Conservation (phyloP, 108 stramenopile genomes). For the Asterionellopsis glacialis region DNA sequence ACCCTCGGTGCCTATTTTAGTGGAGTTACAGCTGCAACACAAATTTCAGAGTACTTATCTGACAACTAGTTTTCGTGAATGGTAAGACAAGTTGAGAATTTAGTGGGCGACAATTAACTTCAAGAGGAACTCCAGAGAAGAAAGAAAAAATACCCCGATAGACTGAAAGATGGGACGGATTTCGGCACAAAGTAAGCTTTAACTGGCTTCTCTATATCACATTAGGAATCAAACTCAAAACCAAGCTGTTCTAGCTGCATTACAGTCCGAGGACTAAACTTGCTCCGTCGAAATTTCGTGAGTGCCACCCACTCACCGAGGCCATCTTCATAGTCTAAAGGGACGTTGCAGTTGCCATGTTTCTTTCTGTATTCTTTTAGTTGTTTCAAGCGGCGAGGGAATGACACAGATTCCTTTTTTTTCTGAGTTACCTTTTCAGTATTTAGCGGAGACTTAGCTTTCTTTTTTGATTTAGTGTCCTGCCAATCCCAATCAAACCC, state of each 20-base stretch:
- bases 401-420: conserved; percentile 1
- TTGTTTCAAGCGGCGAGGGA: not conserved
- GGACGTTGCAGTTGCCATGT: conserved; percentile 31
- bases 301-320: conserved; percentile 28
- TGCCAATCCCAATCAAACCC: not conserved
- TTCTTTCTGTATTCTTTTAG: conserved; percentile 1
- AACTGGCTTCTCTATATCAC: too few relatives aligned
- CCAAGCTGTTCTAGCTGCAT: not conserved
- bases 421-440: not conserved
- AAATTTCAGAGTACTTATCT: not conserved
- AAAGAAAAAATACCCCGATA: too few relatives aligned
- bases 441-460: not conserved
- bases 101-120: too few relatives aligned
- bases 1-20: conserved; percentile 15
- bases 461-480: not conserved
- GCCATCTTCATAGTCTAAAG: conserved; percentile 18
- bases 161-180: too few relatives aligned
- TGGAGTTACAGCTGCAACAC: conserved; percentile 14
- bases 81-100: too few relatives aligned
- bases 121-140: too few relatives aligned
- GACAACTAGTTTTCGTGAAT: too few relatives aligned
- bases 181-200: too few relatives aligned
- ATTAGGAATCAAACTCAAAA: not conserved
- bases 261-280: not conserved
- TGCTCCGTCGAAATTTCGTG: not conserved